Evolutionary conservation across 495 filamentous ascomycete genomes (phyloP), one percentile per base, ranked within the genome.

Genomic region (Penicillium egyptiacum): DNA sequence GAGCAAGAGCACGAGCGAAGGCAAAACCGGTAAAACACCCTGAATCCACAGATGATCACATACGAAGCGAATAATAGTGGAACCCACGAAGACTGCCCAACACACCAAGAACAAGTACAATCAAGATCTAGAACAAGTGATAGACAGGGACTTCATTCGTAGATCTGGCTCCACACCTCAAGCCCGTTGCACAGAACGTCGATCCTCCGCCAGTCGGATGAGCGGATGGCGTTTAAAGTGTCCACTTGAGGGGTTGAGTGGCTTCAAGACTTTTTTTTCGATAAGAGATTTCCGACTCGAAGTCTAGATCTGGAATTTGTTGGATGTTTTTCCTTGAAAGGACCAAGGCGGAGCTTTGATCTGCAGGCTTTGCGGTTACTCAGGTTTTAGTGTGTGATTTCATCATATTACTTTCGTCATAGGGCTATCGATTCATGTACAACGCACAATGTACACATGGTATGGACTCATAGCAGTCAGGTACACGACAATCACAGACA

Each of bases 71-170:
- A 30, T 22, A 53, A 30, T 22, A 53, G 57, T 60, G 56, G 60
- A 59, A 52, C 50, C 50, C 45, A 17, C 42, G 17, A 26, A 47
- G 14, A 48, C 26, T 20, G 40, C 46, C 42, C 31, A 48, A 58
- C 37, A 49, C 48, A 52, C 11, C 31, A 16, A 40, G 28, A 57
- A 39, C 26, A 42, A 35, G 25, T n/a, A 39, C 30, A 44, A 19
- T 28, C 25, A 12, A 14, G 12, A 39, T 65, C 62, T 65, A 65
- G 62, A 65, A 30, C 55, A 48, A 59, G 14, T 55, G 56, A 62
- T 62, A 50, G 56, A 56, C 63, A 65, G 60, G 53, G 56, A 47
- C 56, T 41, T 30, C 40, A 63, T 63, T 63, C 53, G 60, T 37
- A 50, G 22, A 25, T 26, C 40, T 16, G 19, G n/a, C 57, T 35